phyloP scores from a whole-genome alignment of 495 filamentous ascomycete genomes.

The Letharia lupina region DNA sequence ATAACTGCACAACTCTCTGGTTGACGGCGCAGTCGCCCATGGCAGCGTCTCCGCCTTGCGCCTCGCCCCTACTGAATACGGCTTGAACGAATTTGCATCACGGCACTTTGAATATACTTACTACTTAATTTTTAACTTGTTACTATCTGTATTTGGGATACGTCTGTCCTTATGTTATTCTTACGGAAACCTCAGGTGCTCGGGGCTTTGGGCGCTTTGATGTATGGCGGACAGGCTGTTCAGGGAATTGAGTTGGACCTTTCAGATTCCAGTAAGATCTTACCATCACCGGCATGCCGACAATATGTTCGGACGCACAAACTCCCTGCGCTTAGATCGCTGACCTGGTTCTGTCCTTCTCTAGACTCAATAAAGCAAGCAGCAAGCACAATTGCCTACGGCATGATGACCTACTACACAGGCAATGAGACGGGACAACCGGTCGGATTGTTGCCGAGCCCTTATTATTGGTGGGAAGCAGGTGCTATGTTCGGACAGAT shows the following conservation, averaged over 20 bases:
- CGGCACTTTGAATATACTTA: constrained; percentile 10
- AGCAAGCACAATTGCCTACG: constrained; percentile 49
- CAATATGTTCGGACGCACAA: not conserved
- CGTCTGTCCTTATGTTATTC: constrained; percentile 15
- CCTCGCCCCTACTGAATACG: constrained; percentile 1
- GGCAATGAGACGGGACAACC: constrained; percentile 56
- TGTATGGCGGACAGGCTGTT: constrained; percentile 15
- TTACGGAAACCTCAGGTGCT: constrained; percentile 9
- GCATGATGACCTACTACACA: constrained; percentile 62
- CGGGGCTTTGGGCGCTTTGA: constrained; percentile 14
- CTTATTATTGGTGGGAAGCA: constrained; percentile 71
- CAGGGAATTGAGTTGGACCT: constrained; percentile 22
- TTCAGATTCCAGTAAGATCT: constrained; percentile 19
- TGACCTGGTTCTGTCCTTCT: constrained; percentile 1
- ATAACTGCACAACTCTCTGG: not conserved
- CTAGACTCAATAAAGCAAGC: constrained; percentile 59
- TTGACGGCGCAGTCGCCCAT: constrained; percentile 15
- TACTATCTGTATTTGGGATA: constrained; percentile 7
- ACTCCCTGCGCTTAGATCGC: not conserved
- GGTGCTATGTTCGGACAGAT: constrained; percentile 61
- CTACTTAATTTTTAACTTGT: constrained; percentile 4
- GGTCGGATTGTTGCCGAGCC: constrained; percentile 48
- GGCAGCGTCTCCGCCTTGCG: constrained; percentile 19
- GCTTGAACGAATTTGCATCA: not conserved
- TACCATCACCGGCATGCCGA: not conserved